Evolutionary conservation across 2,329 filamentous ascomycete genomes (phyloP).

Genomic region (Phaeophleospora eucalypticola): DNA sequence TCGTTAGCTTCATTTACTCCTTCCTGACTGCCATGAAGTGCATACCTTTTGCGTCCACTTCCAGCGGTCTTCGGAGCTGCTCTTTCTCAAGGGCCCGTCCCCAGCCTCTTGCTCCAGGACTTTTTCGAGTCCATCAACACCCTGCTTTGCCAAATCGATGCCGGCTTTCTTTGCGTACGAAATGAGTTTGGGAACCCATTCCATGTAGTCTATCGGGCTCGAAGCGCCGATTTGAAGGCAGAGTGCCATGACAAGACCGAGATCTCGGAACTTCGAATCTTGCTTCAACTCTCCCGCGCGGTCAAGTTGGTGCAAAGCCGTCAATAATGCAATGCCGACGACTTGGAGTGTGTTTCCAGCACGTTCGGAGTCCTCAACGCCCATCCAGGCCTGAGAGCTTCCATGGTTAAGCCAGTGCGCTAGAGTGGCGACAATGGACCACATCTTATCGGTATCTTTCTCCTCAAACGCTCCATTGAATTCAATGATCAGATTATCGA

Average conservation of each 20-base stretch:
- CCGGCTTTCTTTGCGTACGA: slow-evolving; percentile 15
- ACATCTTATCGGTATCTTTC: slow-evolving; percentile 11
- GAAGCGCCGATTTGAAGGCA: slow-evolving; percentile 1
- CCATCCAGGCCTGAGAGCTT: not conserved
- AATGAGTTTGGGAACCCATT: slow-evolving; percentile 13
- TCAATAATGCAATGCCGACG: slow-evolving; percentile 12
- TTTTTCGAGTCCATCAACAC: slow-evolving; percentile 3
- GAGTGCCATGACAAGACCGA: slow-evolving; percentile 16
- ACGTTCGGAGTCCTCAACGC: slow-evolving; percentile 15
- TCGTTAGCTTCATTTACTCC: not conserved
- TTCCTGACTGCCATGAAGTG: not conserved
- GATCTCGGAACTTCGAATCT: slow-evolving; percentile 16
- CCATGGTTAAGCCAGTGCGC: slow-evolving; percentile 8
- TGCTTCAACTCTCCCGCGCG: slow-evolving; percentile 10
- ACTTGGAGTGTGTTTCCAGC: slow-evolving; percentile 1
- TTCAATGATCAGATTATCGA: slow-evolving; percentile 27
- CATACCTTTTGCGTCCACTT: slow-evolving; percentile 2
- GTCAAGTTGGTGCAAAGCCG: slow-evolving; percentile 16
- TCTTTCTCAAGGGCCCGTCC: not conserved
- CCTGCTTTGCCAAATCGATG: slow-evolving; percentile 11
- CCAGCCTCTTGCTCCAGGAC: not conserved
- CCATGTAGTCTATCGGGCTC: not conserved
- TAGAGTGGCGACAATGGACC: slow-evolving; percentile 8
- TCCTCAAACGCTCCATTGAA: slow-evolving; percentile 12
- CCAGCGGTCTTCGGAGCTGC: not conserved